phyloP scores from a whole-genome alignment of 345 rosid genomes.

The Carallia pectinifolia region DNA sequence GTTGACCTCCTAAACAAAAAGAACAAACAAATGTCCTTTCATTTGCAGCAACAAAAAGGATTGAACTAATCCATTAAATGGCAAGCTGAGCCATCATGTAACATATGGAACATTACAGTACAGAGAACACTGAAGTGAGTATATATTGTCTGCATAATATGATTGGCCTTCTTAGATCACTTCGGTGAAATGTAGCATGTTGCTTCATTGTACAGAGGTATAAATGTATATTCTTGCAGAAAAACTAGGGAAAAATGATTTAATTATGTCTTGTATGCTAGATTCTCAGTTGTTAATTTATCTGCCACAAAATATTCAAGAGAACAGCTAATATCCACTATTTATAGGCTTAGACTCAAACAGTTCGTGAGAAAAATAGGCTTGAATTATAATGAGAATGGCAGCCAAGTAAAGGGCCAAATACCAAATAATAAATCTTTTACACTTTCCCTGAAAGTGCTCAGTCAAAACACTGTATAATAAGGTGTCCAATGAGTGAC shows the following conservation, averaged over 20 bases:
- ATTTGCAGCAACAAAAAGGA: not conserved
- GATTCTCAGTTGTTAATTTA: slow-evolving; percentile 2
- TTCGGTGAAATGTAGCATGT: not conserved
- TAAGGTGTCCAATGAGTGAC: no score
- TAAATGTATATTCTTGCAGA: not conserved
- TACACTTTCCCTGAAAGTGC: not conserved
- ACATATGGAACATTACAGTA: not conserved
- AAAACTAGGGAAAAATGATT: not conserved
- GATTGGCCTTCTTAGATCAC: not conserved
- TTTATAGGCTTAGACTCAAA: not conserved
- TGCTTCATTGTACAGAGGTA: not conserved
- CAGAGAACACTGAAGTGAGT: not conserved
- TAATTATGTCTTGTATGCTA: not conserved
- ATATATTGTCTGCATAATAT: not conserved
- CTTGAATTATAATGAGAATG: not conserved
- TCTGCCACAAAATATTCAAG: not conserved
- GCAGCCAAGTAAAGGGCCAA: not conserved
- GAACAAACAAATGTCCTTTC: slow-evolving; percentile 5
- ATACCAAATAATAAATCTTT: not conserved
- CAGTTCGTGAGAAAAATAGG: not conserved
- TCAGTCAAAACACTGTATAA: not conserved
- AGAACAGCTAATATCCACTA: not conserved
- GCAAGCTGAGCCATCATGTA: no score
- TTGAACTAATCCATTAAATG: not conserved
- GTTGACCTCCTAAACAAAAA: slow-evolving; percentile 34